These are phyloP conservation scores for Cryptosporidium parvum DNA, from an alignment of 169 alveolate genomes.

Conservation along the genomic window DNA sequence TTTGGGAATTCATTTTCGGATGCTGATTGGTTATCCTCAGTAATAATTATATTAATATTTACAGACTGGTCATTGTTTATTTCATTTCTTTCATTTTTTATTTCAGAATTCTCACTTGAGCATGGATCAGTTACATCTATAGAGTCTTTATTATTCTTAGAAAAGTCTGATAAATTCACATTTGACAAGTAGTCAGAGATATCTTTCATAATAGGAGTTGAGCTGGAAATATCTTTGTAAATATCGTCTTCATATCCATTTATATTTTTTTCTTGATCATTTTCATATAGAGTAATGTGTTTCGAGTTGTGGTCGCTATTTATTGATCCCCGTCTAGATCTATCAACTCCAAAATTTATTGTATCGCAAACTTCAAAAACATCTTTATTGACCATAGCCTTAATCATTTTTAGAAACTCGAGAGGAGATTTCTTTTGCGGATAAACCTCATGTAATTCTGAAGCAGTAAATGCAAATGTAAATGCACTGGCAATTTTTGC, in stretches of 20 bases:
- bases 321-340: slow-evolving; percentile 78
- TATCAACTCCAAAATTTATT: slow-evolving; percentile 61
- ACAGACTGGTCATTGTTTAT: slow-evolving; percentile 8
- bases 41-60: slow-evolving; percentile 35
- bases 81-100: slow-evolving; percentile 11
- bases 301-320: slow-evolving; percentile 47
- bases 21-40: slow-evolving; percentile 1
- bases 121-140: slow-evolving; percentile 13
- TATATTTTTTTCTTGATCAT: slow-evolving; percentile 30
- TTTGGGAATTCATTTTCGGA: slow-evolving; percentile 8
- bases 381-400: slow-evolving; percentile 76
- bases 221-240: slow-evolving; percentile 42
- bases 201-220: slow-evolving; percentile 24
- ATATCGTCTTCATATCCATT: slow-evolving; percentile 41
- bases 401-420: slow-evolving; percentile 76
- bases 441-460: slow-evolving; percentile 80
- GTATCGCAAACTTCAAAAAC: slow-evolving; percentile 81
- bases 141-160: slow-evolving; percentile 18
- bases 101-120: slow-evolving; percentile 9
- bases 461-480: slow-evolving; percentile 79
- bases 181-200: slow-evolving; percentile 37
- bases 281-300: slow-evolving; percentile 9
- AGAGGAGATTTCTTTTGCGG: slow-evolving; percentile 78
- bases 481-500: slow-evolving; percentile 84
- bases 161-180: slow-evolving; percentile 18